Evolutionary conservation across 2,329 filamentous ascomycete species (phyloP).

Genomic region (Fusarium sarcochroum): DNA sequence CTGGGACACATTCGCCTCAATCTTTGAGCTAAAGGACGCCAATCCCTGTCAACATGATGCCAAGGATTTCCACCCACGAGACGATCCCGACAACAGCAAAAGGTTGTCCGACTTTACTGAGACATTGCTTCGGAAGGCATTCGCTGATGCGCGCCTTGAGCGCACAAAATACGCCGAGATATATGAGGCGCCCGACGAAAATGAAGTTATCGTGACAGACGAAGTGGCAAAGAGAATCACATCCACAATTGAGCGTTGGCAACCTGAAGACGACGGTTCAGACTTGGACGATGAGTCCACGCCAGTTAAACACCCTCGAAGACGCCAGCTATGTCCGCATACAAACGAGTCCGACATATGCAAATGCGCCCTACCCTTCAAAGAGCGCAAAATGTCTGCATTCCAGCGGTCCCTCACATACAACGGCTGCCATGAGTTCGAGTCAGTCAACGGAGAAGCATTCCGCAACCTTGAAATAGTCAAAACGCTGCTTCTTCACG

Average conservation of each 20-base stretch:
- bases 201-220: constrained; percentile 16
- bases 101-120: constrained; percentile 2
- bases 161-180: not conserved
- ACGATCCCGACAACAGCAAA: not conserved
- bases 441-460: not conserved
- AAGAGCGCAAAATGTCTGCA: constrained; percentile 15
- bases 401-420: not conserved
- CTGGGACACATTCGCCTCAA: constrained; percentile 25
- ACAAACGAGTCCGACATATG: not conserved
- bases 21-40: constrained; percentile 9
- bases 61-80: constrained; percentile 17
- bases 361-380: not conserved
- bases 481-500: constrained; percentile 6
- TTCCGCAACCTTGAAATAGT: constrained; percentile 15
- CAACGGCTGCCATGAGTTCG: constrained; percentile 5
- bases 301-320: not conserved
- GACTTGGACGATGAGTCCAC: not conserved
- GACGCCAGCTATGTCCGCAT: not conserved
- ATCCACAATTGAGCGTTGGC: not conserved
- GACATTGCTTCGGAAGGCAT: not conserved
- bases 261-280: not conserved
- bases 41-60: constrained; percentile 29
- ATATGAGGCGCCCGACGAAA: not conserved
- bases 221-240: not conserved
- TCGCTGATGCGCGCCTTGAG: not conserved